phyloP scores from a whole-genome alignment of 345 rosid genomes.

The Populus tremula region DNA sequence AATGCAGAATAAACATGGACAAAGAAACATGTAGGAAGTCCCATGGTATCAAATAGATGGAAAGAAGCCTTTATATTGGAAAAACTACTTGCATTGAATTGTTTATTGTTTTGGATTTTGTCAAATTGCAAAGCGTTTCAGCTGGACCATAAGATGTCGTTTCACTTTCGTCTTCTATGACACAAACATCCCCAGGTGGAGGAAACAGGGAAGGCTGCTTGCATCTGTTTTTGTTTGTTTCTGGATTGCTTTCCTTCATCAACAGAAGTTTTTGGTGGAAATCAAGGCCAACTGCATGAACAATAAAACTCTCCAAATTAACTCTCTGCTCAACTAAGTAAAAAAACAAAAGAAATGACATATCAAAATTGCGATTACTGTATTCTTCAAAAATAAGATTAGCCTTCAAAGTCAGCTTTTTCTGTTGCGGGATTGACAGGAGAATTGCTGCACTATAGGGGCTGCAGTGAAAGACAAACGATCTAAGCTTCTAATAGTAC shows the following conservation, averaged over 20 bases:
- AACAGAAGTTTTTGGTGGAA: constrained; percentile 58
- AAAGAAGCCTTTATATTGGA: background rate
- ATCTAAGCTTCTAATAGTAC: constrained; percentile 1
- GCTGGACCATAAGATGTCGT: constrained; percentile 23
- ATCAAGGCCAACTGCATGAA: constrained; percentile 74
- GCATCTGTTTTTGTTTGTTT: constrained; percentile 26
- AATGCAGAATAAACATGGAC: background rate
- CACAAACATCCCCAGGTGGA: constrained; percentile 35
- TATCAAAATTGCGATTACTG: constrained; percentile 39
- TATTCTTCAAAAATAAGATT: constrained; percentile 83
- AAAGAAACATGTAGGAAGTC: background rate
- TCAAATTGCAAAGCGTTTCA: constrained; percentile 21
- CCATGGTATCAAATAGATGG: background rate
- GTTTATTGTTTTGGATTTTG: constrained; percentile 21
- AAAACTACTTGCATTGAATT: constrained; percentile 38
- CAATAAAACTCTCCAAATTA: background rate
- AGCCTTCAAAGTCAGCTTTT: constrained; percentile 71
- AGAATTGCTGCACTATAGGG: constrained; percentile 63
- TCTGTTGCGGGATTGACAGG: constrained; percentile 40
- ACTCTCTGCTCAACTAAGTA: background rate
- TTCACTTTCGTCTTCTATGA: constrained; percentile 41
- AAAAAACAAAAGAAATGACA: constrained; percentile 3
- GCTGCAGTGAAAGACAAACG: constrained; percentile 45
- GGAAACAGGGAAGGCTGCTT: constrained; percentile 40
- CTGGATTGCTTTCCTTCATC: constrained; percentile 37